Conservation (phyloP, 768 basidiomycete genomes). For the Dacryopinax spathularia region DNA sequence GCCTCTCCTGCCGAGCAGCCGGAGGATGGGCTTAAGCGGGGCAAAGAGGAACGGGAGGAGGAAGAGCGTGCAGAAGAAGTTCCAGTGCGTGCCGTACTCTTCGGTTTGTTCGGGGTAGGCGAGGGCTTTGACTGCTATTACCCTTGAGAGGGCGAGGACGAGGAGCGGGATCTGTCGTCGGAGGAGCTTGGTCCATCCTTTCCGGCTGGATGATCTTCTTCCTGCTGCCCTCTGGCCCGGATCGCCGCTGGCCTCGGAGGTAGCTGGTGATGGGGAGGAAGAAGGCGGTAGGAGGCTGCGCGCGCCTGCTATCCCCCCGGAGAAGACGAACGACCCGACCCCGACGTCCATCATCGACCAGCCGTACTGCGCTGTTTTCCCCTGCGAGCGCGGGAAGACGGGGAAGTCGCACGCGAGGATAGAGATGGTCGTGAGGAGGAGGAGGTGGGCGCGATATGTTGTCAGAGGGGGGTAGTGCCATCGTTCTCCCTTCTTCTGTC, state of each 20-base stretch:
- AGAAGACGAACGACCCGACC: slow-evolving; percentile 8
- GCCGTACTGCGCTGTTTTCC: slow-evolving; percentile 88
- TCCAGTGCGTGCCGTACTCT: slow-evolving; percentile 97
- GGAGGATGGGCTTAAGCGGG: slow-evolving; percentile 51
- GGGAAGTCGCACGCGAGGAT: slow-evolving; percentile 95
- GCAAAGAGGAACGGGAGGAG: slow-evolving; percentile 61
- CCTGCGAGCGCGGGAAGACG: slow-evolving; percentile 73
- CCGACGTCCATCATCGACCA: slow-evolving; percentile 68
- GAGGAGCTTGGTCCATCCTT: background rate
- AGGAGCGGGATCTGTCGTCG: slow-evolving; percentile 39
- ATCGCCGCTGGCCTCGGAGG: too few species aligned
- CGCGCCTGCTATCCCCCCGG: slow-evolving; percentile 5
- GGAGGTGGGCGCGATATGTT: slow-evolving; percentile 85
- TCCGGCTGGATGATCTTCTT: too few species aligned
- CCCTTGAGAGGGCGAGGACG: slow-evolving; percentile 57
- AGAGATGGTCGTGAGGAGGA: slow-evolving; percentile 76
- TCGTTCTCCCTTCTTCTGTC: slow-evolving; percentile 16
- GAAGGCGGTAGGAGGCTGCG: slow-evolving; percentile 1
- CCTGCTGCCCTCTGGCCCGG: too few species aligned
- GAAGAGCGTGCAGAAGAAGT: slow-evolving; percentile 91
- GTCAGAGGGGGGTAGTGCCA: slow-evolving; percentile 55
- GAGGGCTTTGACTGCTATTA: slow-evolving; percentile 76
- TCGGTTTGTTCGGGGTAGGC: slow-evolving; percentile 95
- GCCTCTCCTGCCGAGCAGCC: slow-evolving; percentile 28
- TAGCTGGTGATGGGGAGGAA: too few species aligned